These are phyloP conservation scores for Byssochlamys sp. DNA, from an alignment of 2,329 filamentous ascomycete species.

Conservation along the genomic window DNA sequence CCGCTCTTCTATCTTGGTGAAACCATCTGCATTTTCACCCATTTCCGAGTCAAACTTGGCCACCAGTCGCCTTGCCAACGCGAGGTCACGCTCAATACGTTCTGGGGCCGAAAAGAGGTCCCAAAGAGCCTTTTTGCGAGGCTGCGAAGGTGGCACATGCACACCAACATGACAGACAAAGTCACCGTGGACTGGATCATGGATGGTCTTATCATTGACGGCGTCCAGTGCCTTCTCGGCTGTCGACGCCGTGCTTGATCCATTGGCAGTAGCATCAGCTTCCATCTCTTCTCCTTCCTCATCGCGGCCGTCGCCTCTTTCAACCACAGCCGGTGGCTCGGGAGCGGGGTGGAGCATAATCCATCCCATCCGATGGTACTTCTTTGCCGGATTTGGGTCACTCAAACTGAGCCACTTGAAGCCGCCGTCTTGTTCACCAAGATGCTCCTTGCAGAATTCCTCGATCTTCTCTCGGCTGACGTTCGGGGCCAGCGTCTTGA, in stretches of 20 bases:
- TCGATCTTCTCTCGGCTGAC: constrained; percentile 90
- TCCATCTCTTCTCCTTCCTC: constrained; percentile 51
- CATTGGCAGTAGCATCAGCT: constrained; percentile 22
- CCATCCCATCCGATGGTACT: constrained; percentile 96
- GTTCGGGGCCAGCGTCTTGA: constrained; percentile 95
- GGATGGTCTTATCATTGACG: constrained; percentile 96
- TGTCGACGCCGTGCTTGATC: constrained; percentile 36
- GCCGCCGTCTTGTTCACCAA: constrained; percentile 80
- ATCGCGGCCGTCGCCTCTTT: constrained; percentile 64
- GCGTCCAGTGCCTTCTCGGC: constrained; percentile 82
- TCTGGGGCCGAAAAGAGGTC: constrained; percentile 92
- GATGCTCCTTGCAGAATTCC: constrained; percentile 84
- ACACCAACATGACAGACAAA: constrained; percentile 97
- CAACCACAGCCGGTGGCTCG: constrained; percentile 55
- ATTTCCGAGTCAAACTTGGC: constrained; percentile 77
- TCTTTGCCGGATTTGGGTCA: constrained; percentile 92
- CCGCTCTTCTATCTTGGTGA: constrained; percentile 71
- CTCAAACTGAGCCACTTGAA: constrained; percentile 94
- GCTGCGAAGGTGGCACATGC: constrained; percentile 75
- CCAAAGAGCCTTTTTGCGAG: constrained; percentile 91
- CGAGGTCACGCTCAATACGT: constrained; percentile 79
- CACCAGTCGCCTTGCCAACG: constrained; percentile 71
- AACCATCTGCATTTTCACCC: constrained; percentile 65
- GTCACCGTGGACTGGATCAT: constrained; percentile 84
- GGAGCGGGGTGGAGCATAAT: constrained; percentile 81